Evolutionary conservation across 257 asterid genomes (phyloP), one percentile per base, ranked within the genome.

Genomic region (Linaria vulgaris): DNA sequence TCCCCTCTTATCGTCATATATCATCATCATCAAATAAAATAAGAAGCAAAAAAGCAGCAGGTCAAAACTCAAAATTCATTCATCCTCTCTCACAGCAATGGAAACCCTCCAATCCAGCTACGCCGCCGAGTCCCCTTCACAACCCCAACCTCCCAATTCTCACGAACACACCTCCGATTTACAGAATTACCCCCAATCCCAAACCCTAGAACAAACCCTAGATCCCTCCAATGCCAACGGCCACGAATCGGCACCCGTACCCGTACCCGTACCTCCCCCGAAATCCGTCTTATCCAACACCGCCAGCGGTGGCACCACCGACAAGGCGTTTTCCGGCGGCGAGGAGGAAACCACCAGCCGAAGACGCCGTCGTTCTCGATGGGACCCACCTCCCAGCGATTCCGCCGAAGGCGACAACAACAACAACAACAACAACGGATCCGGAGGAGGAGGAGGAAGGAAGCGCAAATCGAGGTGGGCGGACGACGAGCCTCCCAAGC

Each of bases 391-490:
- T 3, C 59, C 63, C 69, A 79, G 71, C 47, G 91, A 75, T 20
- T 85, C 82, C 17, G 51, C 76, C 21, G 83, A 59, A 1, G 78
- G 68, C 8, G 73, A 37, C 16, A 70, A 65, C 8, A 82, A 77
- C 41, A 82, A 69, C 3, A 77, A 56, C 52, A 21, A 83, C 9
- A 88, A 85, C 10, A 66, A 80, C 9, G 88, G 88, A 90, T 13
- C n/a, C n/a, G 72, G 70, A 67, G 96, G 80, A 17, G 54, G 23
- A 7, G 34, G 87, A 8, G 87, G 90, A 44, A 72, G 97, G 76
- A 91, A 91, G 84, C 81, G 95, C 68, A 91, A 81, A 76, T 91
- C 98, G 13, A 75, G 98, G 75, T 91, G 98, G 98, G 83, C 98
- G 3, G 97, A 88, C 47, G 98, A 88, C 64, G 92, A 84, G 72